Evolutionary conservation across 2,329 filamentous ascomycete genomes (phyloP), one percentile per base, ranked within the genome.

Genomic region (Cladosporium sp.): DNA sequence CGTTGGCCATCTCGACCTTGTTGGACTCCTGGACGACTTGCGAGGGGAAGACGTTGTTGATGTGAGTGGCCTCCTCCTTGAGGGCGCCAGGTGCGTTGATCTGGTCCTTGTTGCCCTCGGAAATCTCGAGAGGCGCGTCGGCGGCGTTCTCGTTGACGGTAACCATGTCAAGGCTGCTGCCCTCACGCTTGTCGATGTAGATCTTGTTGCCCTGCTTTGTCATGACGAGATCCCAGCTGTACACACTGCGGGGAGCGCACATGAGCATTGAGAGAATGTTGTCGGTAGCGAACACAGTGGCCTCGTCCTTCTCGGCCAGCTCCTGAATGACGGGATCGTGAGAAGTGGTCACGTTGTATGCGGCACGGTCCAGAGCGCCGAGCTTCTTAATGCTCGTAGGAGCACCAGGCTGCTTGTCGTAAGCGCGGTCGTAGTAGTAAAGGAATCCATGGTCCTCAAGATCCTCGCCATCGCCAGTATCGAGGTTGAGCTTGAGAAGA

Each of bases 21-120:
- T 85, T 79, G 62, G 79, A 82, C 80, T 99, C 94, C 67, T 85
- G 76, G 65, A 99, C 92, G 52, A 95, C 91, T 80, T 99, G 94
- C 76, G 96, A 90, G 66, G 91, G 89, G 75, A 99, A 99, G 81
- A 97, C 96, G 83, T 97, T 94, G 85, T 99, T 99, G 84, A 99
- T 99, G 80, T 97, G 95, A 53, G 94, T 99, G 56, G 94, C 94
- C 78, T 99, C 94, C 75, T 97, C 88, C 70, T 95, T 93, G 58
- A 99, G 86, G 55, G 92, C 91, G 56, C 81, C 79, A n/a, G 94
- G 94, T 71, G 91, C 91, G 84, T 99, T 99, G 77, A 99, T 88
- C 64, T 83, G 81, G 73, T 99, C 94, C 78, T 96, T 95, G 80
- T 90, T 91, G 68, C 90, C 90, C 70, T 97, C 93, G 58, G 90